Evolutionary conservation across 805 yeast species (phyloP).

Genomic region (Clavispora asparagi): DNA sequence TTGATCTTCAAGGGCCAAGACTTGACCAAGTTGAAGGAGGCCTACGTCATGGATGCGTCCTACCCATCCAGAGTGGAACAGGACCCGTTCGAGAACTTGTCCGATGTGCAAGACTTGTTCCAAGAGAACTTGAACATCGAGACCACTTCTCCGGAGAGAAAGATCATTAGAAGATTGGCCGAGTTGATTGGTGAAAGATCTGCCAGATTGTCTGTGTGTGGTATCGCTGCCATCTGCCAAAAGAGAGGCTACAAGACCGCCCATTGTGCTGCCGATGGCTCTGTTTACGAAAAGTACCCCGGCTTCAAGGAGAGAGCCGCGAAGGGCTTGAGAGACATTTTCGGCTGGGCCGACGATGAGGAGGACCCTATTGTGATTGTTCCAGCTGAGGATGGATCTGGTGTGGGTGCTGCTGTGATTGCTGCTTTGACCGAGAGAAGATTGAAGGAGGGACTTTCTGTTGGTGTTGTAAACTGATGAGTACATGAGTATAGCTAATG

Average conservation of each 20-base stretch:
- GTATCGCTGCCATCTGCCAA: slow-evolving; percentile 88
- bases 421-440: slow-evolving; percentile 91
- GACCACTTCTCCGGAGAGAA: slow-evolving; percentile 74
- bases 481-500: not conserved
- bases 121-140: slow-evolving; percentile 50
- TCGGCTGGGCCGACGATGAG: slow-evolving; percentile 59
- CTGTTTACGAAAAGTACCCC: slow-evolving; percentile 92
- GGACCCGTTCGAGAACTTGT: slow-evolving; percentile 81
- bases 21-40: slow-evolving; percentile 50
- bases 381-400: slow-evolving; percentile 97
- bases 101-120: slow-evolving; percentile 68
- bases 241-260: slow-evolving; percentile 75
- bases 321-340: slow-evolving; percentile 79
- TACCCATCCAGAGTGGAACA: slow-evolving; percentile 83
- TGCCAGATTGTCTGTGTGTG: slow-evolving; percentile 88
- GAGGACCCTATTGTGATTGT: slow-evolving; percentile 80
- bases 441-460: slow-evolving; percentile 61
- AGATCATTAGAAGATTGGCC: slow-evolving; percentile 74
- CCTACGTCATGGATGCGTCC: slow-evolving; percentile 84
- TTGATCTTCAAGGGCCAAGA: slow-evolving; percentile 69
- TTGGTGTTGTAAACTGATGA: slow-evolving; percentile 36
- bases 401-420: slow-evolving; percentile 97
- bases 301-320: slow-evolving; percentile 88
- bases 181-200: slow-evolving; percentile 89
- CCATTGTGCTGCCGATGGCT: slow-evolving; percentile 96